These are phyloP conservation scores for Dactylellina sp. DNA, from an alignment of 2,329 filamentous ascomycete genomes.

Conservation along the genomic window DNA sequence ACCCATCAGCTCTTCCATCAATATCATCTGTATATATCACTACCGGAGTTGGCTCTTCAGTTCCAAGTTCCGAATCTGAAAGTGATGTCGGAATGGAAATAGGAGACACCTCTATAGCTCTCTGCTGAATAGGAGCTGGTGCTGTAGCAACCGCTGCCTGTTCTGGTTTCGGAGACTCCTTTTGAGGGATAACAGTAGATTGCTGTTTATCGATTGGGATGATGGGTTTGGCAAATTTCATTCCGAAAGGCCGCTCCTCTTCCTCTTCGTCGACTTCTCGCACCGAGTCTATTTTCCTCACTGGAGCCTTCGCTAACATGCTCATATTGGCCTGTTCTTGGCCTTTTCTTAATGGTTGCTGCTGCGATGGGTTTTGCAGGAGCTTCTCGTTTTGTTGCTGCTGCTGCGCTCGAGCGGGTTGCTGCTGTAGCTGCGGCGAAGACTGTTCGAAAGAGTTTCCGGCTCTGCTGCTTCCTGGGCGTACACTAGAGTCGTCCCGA, in stretches of 20 bases:
- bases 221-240: conserved; percentile 46
- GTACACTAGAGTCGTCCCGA: conserved; percentile 57
- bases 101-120: conserved; percentile 35
- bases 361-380: conserved; percentile 44
- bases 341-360: conserved; percentile 30
- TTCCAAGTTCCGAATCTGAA: conserved; percentile 18
- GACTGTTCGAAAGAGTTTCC: conserved; percentile 39
- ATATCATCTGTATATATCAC: conserved; percentile 44
- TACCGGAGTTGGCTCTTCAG: conserved; percentile 34
- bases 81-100: conserved; percentile 33
- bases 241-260: conserved; percentile 49
- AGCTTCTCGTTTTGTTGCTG: conserved; percentile 58
- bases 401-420: conserved; percentile 56
- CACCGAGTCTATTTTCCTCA: conserved; percentile 44
- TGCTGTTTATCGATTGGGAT: conserved; percentile 53
- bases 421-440: conserved; percentile 40
- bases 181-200: conserved; percentile 42
- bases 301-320: conserved; percentile 34
- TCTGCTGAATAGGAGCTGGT: conserved; percentile 17
- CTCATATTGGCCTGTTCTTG: conserved; percentile 13
- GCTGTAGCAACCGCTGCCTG: conserved; percentile 9
- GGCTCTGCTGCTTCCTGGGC: conserved; percentile 54
- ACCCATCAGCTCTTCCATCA: conserved; percentile 57
- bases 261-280: conserved; percentile 55
- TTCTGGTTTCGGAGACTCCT: conserved; percentile 30